phyloP scores from a whole-genome alignment of 331 rosid species.

The Arachis monticola region DNA sequence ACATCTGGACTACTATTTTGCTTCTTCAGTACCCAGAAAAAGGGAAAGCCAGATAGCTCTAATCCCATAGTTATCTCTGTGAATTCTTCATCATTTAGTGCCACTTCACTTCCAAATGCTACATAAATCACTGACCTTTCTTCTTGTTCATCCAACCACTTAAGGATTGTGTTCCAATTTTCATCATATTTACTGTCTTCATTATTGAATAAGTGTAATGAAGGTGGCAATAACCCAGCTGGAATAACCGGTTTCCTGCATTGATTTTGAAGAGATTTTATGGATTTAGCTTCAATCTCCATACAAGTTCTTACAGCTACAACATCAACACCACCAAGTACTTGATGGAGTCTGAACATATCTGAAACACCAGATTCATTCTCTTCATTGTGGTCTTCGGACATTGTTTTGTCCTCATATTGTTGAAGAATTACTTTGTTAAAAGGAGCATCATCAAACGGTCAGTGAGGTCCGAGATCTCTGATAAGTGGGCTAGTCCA shows the following conservation, averaged over 20 bases:
- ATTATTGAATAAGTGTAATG: neutral
- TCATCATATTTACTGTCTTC: neutral
- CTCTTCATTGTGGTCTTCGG: neutral
- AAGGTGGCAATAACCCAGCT: conserved; percentile 7
- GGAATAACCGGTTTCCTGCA: conserved; percentile 8
- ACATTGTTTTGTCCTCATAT: neutral
- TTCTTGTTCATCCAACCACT: conserved; percentile 23
- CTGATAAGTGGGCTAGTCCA: too few species aligned
- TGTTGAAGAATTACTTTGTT: neutral
- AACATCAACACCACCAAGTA: neutral
- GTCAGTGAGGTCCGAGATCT: too few species aligned
- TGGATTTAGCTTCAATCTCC: neutral
- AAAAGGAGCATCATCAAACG: neutral
- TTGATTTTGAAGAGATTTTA: neutral
- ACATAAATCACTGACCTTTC: conserved; percentile 19
- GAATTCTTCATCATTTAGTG: neutral
- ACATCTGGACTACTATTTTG: neutral
- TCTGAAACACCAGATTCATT: conserved; percentile 5
- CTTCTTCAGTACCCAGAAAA: neutral
- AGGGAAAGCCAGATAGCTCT: conserved; percentile 18
- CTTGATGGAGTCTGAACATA: neutral
- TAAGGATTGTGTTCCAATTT: neutral
- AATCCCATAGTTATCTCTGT: conserved; percentile 16
- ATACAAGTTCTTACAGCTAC: neutral
- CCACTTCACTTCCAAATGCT: conserved; percentile 22